Base-by-base conservation (phyloP, 2,329 filamentous ascomycete species). In the Diaporthe citrichinensis region DNA sequence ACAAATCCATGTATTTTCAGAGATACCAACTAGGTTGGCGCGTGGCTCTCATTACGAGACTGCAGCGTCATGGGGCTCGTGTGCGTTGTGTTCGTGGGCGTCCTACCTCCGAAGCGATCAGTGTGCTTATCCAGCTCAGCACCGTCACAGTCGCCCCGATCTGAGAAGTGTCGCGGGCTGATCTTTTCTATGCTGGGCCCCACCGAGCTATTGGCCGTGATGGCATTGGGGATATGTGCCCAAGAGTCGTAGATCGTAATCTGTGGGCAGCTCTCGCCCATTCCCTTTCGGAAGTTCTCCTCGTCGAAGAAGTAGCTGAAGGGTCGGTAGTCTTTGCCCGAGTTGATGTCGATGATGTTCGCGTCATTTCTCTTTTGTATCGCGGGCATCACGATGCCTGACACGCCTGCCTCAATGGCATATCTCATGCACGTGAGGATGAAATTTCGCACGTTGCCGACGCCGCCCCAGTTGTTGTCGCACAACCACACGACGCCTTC, bases 401-500 rank as follows among this genome's bases (percentile, higher is more conserved):
- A 84, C 4, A 86, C 87, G 44, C 87, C 87, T 10, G 86, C 85
- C 34, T 87, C 86, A 74, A 89, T 85, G 31, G 84, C 86, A 77
- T 89, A 89, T 25, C 87, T 84, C 34, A 89, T 74, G 74, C 87
- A 89, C 12, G 86, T 88, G 72, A 88, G 83, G 69, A 88, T 87
- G 79, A 87, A 88, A 77, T 87, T 88, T 72, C 87, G 83, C 36
- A 88, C 87, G 74, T 88, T 89, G 25, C 87, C 87, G 62, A 88
- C 85, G 31, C 87, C 87, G 1, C 87, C 87, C 7, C 86, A 86
- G 78, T 88, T 88, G 78, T 88, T 88, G 79, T 87, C 87, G 81
- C 87, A 89, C 28, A 86, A 80, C 75, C 85, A 88, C n/a, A 87
- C 82, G 31, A 88, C 77, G 1, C 86, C 86, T 0, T 85, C 82